Base-by-base conservation (phyloP, 163 green algal species). In the Chloromonas sp. region DNA sequence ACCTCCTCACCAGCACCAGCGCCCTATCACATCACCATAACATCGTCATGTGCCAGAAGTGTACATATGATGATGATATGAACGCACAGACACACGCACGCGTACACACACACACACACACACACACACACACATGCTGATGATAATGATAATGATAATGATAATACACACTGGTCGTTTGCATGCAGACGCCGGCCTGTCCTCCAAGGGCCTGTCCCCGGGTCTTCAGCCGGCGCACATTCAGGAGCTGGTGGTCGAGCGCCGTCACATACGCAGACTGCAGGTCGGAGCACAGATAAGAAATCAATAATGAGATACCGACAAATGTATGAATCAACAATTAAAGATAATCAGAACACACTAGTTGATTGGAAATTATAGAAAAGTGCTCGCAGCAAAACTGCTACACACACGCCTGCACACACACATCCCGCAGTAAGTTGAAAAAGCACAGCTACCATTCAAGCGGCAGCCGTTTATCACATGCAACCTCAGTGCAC, bases 251-350 rank as follows among this genome's bases (percentile, higher is more conserved):
- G 66, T 84, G 11, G 78, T 94, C 36, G 87, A 92, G 81, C 85
- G 86, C 5, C 79, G 81, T 62, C 86, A 91, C 78, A 87, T 95
- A 3, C 87, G 91, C 2, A 83, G 91, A 0, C 82, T 95, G 61
- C 88, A 84, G 70, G 81, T 84, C 36, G 36, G 36, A 36, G 36
- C 36, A 36, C 36, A 36, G 36, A 36, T 36, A 36, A 36, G 36
- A 36, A 36, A 36, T 36, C 36, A 36, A 36, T 36, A 36, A 36
- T 36, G 36, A 36, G 36, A 36, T 36, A 36, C 36, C 36, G 36
- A 36, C 36, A 36, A 36, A 36, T 36, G 36, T 36, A 36, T 36
- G 36, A 36, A 36, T 36, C 36, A 36, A 36, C 36, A 36, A 36
- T 36, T 36, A 36, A 36, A 36, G 36, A 61, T 11, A 8, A n/a